These are phyloP conservation scores for Endoconidiophora laricicola DNA, from an alignment of 2,329 filamentous ascomycete species.

Conservation along the genomic window DNA sequence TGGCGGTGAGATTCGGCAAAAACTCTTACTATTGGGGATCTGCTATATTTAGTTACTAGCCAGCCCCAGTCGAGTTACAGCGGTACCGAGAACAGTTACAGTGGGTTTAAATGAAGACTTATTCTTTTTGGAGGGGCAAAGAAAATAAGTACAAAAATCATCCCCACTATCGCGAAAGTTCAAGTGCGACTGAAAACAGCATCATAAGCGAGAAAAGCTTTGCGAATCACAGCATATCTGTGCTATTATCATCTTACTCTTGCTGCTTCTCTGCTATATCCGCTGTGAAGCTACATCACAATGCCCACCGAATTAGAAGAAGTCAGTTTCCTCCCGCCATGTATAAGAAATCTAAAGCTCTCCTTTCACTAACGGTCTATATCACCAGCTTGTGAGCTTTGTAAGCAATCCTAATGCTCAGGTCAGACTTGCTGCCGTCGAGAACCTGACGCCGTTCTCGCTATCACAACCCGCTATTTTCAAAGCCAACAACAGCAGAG, in stretches of 20 bases:
- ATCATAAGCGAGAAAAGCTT: no score
- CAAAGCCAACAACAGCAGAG: constrained; percentile 61
- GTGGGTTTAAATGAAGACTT: no score
- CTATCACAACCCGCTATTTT: constrained; percentile 60
- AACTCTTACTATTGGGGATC: neutral
- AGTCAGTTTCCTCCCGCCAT: constrained; percentile 26
- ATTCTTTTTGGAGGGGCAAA: neutral
- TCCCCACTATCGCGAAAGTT: constrained; percentile 4
- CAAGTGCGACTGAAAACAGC: neutral
- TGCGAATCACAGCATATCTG: no score
- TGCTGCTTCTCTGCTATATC: neutral
- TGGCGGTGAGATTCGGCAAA: constrained; percentile 11
- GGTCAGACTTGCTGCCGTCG: constrained; percentile 69
- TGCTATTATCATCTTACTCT: neutral
- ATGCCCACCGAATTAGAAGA: constrained; percentile 69
- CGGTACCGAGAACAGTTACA: no score
- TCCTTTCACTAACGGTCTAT: constrained; percentile 5
- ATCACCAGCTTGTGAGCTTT: constrained; percentile 67
- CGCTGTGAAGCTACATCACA: constrained; percentile 15
- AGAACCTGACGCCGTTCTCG: constrained; percentile 75
- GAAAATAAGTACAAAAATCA: constrained; percentile 1
- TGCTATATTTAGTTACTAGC: no score
- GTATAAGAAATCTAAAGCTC: no score
- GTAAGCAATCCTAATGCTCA: constrained; percentile 84
- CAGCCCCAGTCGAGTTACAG: no score